phyloP scores from a whole-genome alignment of 2,329 filamentous ascomycete species.

The Fusarium sp. region DNA sequence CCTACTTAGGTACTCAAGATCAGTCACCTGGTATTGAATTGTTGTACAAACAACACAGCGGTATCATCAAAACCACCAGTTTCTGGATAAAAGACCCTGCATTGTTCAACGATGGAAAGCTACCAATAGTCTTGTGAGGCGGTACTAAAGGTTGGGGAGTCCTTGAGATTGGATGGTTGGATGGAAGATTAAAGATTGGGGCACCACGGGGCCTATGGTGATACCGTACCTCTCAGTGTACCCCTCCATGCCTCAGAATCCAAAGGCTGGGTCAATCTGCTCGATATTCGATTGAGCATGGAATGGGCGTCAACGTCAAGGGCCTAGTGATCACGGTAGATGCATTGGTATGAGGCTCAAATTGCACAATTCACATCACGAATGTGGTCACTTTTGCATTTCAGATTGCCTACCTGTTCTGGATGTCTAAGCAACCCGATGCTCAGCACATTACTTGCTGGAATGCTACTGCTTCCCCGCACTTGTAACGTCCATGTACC shows the following conservation, averaged over 20 bases:
- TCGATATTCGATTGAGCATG: not conserved
- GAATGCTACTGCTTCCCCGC: constrained; percentile 18
- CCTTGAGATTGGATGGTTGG: not conserved
- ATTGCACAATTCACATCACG: constrained; percentile 5
- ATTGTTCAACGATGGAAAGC: not conserved
- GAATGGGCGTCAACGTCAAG: not conserved
- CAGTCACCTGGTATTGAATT: not conserved
- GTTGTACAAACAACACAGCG: not conserved
- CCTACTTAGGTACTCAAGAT: not conserved
- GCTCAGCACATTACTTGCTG: not conserved
- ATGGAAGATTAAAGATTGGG: not conserved
- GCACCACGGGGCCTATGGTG: not conserved
- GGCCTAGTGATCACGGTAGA: constrained; percentile 17
- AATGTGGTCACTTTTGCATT: not conserved
- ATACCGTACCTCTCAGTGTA: not conserved
- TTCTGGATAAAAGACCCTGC: not conserved
- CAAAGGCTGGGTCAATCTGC: not conserved
- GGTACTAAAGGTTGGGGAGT: not conserved
- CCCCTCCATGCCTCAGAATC: constrained; percentile 8
- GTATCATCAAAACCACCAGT: not conserved
- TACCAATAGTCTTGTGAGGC: not conserved
- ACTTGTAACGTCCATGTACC: constrained; percentile 11
- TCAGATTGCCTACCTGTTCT: not conserved
- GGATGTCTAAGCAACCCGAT: not conserved
- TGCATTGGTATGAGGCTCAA: constrained; percentile 11